These are phyloP conservation scores for Tuber calosporum DNA, from an alignment of 495 filamentous ascomycete species.

Conservation along the genomic window DNA sequence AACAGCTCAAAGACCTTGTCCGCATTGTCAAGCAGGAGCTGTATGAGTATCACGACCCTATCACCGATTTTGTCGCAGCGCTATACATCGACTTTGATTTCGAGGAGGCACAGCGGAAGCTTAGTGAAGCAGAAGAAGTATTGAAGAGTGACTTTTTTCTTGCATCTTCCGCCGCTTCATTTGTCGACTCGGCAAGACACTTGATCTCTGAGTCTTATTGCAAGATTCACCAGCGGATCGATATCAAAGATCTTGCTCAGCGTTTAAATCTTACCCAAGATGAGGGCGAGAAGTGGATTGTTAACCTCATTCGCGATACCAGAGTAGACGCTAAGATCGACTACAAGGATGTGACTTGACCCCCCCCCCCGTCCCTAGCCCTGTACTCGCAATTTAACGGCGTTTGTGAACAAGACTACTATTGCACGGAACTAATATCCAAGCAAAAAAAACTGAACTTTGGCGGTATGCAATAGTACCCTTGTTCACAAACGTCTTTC, in stretches of 20 bases:
- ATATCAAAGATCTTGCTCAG: constrained; percentile 91
- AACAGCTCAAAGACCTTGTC: constrained; percentile 93
- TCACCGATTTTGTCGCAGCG: constrained; percentile 92
- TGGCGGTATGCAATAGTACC: too few relatives aligned
- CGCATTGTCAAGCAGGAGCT: constrained; percentile 90
- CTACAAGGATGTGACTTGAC: constrained; percentile 62
- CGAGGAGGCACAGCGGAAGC: constrained; percentile 90
- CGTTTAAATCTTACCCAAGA: constrained; percentile 82
- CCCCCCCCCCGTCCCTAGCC: not conserved
- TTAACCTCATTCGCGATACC: constrained; percentile 96
- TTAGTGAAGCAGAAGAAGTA: constrained; percentile 84
- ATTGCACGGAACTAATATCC: too few relatives aligned
- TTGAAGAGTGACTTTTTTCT: constrained; percentile 94
- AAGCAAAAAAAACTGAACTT: too few relatives aligned
- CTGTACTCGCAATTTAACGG: too few relatives aligned
- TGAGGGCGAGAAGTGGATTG: constrained; percentile 99
- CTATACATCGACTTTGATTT: constrained; percentile 98
- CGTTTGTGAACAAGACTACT: too few relatives aligned
- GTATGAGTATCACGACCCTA: constrained; percentile 93
- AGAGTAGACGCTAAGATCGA: constrained; percentile 98
- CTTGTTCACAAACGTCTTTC: too few relatives aligned
- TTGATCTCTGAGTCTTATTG: constrained; percentile 97
- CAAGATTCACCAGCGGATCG: constrained; percentile 98
- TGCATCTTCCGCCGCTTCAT: constrained; percentile 70
- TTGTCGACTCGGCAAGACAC: constrained; percentile 90